Evolutionary conservation across 2,329 filamentous ascomycete species (phyloP).

Genomic region (Aspergillus texensis): DNA sequence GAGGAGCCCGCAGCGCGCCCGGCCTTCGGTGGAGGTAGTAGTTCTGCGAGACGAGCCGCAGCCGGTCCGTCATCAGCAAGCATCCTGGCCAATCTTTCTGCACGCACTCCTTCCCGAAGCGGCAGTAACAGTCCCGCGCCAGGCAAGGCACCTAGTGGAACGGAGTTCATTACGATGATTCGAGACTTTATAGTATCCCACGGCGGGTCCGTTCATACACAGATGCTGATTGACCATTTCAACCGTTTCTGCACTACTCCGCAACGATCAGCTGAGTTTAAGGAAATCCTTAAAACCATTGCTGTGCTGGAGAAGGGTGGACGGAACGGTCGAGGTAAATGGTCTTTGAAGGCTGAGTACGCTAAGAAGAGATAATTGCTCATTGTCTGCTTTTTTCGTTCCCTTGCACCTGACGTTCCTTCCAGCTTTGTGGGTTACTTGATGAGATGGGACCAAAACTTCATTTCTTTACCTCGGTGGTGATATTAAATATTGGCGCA

Average conservation of each 20-base stretch:
- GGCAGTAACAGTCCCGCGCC: constrained; percentile 47
- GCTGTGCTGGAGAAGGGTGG: constrained; percentile 67
- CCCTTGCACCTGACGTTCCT: too few relatives aligned
- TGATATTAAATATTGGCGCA: not conserved
- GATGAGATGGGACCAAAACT: not conserved
- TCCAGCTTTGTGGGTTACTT: not conserved
- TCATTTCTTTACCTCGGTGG: not conserved
- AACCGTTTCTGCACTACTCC: constrained; percentile 73
- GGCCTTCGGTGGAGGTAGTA: constrained; percentile 42
- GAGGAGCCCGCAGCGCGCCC: constrained; percentile 54
- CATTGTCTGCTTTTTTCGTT: not conserved
- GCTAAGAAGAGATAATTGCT: constrained; percentile 19
- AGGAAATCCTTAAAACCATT: constrained; percentile 74
- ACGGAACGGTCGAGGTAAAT: constrained; percentile 54
- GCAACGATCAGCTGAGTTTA: constrained; percentile 76
- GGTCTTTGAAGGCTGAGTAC: constrained; percentile 64
- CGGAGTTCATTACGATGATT: constrained; percentile 72
- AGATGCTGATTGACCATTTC: constrained; percentile 89
- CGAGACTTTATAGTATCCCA: constrained; percentile 77
- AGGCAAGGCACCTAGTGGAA: constrained; percentile 48
- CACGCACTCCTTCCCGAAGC: constrained; percentile 27
- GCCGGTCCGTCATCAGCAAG: constrained; percentile 44
- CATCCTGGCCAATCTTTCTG: constrained; percentile 44
- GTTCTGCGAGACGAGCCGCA: constrained; percentile 37
- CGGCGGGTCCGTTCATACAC: constrained; percentile 76